phyloP scores from a whole-genome alignment of 495 filamentous ascomycete species.

The Aspergillus coremiiformis region DNA sequence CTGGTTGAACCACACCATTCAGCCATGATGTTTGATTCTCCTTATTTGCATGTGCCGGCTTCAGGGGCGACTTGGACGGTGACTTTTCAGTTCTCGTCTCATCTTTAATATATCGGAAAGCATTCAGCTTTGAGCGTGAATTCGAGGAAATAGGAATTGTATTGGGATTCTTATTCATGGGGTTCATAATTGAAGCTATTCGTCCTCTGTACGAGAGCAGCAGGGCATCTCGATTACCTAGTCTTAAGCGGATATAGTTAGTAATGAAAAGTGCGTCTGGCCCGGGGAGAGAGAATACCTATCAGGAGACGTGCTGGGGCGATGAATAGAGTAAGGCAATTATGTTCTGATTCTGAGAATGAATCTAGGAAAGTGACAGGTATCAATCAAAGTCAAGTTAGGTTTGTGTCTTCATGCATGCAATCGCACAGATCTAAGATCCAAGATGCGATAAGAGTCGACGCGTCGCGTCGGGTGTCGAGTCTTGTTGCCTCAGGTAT shows the following conservation, averaged over 20 bases:
- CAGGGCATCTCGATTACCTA: conserved; percentile 15
- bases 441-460: conserved; percentile 17
- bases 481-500: conserved; percentile 25
- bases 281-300: conserved; percentile 2
- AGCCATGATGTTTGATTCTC: conserved; percentile 36
- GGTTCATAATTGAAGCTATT: conserved; percentile 10
- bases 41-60: conserved; percentile 27
- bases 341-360: neutral
- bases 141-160: conserved; percentile 41
- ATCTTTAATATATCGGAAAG: conserved; percentile 43
- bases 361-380: neutral
- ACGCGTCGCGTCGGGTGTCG: conserved; percentile 38
- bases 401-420: neutral
- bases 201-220: neutral
- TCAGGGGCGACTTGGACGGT: conserved; percentile 18
- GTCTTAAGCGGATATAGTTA: conserved; percentile 5
- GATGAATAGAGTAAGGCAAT: neutral
- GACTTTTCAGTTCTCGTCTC: conserved; percentile 25
- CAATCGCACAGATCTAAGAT: conserved; percentile 1
- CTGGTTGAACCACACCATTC: conserved; percentile 33
- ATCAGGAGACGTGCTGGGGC: neutral
- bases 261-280: conserved; percentile 1
- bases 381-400: neutral
- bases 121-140: conserved; percentile 51
- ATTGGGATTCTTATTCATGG: conserved; percentile 22